Evolutionary conservation across 1,139 yeast genomes (phyloP).

Genomic region (Kluyveromyces sp.): DNA sequence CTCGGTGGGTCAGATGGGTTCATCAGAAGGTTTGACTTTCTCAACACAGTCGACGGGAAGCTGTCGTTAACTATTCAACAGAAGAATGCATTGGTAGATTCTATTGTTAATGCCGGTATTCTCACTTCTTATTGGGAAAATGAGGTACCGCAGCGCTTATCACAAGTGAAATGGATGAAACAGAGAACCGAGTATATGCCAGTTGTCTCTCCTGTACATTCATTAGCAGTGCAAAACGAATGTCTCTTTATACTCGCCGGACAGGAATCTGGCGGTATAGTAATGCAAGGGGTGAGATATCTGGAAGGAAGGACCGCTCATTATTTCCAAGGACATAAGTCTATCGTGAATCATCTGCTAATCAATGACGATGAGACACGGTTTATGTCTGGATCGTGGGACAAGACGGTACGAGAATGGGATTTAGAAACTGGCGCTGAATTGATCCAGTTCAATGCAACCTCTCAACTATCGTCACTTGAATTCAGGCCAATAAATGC

Average conservation of each 20-base stretch:
- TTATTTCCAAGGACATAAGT: slow-evolving; percentile 62
- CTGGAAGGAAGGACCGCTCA: slow-evolving; percentile 79
- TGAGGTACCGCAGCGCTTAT: slow-evolving; percentile 64
- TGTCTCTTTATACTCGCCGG: slow-evolving; percentile 87
- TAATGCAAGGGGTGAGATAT: slow-evolving; percentile 74
- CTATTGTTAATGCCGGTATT: slow-evolving; percentile 78
- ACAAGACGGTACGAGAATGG: slow-evolving; percentile 73
- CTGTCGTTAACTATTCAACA: slow-evolving; percentile 87
- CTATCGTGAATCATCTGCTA: slow-evolving; percentile 65
- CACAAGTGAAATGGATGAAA: slow-evolving; percentile 36
- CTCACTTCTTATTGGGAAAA: slow-evolving; percentile 89
- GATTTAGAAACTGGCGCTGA: slow-evolving; percentile 70
- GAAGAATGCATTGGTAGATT: slow-evolving; percentile 79
- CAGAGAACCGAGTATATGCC: slow-evolving; percentile 54
- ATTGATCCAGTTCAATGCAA: slow-evolving; percentile 42
- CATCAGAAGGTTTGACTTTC: slow-evolving; percentile 81
- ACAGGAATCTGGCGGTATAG: slow-evolving; percentile 75
- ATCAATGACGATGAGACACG: slow-evolving; percentile 46
- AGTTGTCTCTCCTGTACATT: slow-evolving; percentile 72
- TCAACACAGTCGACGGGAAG: slow-evolving; percentile 83
- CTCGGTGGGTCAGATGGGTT: slow-evolving; percentile 98
- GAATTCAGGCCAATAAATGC: slow-evolving; percentile 70
- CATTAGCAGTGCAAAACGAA: slow-evolving; percentile 75
- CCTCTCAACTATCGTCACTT: slow-evolving; percentile 75
- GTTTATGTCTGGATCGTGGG: slow-evolving; percentile 89